Percentiles rank a stretch among this genome's conserved stretches.
These are phyloP conservation scores for Neurospora sp. DNA, from an alignment of 495 filamentous ascomycete genomes.

Conservation along the genomic window DNA sequence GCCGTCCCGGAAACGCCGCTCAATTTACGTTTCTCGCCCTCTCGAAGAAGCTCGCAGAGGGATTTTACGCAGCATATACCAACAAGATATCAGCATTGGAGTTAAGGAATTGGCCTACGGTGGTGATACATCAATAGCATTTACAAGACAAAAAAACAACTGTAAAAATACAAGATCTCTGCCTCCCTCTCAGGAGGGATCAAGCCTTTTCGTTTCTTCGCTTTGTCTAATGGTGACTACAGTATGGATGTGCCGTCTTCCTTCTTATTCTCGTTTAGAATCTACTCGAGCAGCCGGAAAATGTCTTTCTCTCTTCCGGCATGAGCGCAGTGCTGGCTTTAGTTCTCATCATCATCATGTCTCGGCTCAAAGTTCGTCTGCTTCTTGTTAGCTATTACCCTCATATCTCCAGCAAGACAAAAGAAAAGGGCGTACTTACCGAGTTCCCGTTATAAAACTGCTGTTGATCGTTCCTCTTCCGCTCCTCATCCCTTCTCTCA, in stretches of 20 bases:
- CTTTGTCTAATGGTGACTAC: not conserved
- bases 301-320: not conserved
- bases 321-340: not conserved
- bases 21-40: not conserved
- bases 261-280: not conserved
- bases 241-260: too few relatives aligned
- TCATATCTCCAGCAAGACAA: too few relatives aligned
- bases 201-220: not conserved
- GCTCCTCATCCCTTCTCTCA: conserved; percentile 11
- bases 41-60: not conserved
- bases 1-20: not conserved
- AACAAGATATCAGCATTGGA: not conserved
- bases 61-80: not conserved
- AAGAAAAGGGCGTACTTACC: conserved; percentile 44
- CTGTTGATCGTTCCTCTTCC: conserved; percentile 43
- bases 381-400: conserved; percentile 2
- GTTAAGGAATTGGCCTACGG: not conserved
- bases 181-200: not conserved
- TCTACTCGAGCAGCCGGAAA: not conserved
- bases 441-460: conserved; percentile 88
- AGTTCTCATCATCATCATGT: conserved; percentile 44
- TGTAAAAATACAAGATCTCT: not conserved
- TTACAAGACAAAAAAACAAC: not conserved
- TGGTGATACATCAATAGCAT: not conserved
- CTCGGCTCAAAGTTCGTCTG: conserved; percentile 71